Percentiles rank a stretch among this genome's conserved stretches.
Evolutionary conservation across 345 rosid species (phyloP).

Genomic region (Schrenkiella parvula): DNA sequence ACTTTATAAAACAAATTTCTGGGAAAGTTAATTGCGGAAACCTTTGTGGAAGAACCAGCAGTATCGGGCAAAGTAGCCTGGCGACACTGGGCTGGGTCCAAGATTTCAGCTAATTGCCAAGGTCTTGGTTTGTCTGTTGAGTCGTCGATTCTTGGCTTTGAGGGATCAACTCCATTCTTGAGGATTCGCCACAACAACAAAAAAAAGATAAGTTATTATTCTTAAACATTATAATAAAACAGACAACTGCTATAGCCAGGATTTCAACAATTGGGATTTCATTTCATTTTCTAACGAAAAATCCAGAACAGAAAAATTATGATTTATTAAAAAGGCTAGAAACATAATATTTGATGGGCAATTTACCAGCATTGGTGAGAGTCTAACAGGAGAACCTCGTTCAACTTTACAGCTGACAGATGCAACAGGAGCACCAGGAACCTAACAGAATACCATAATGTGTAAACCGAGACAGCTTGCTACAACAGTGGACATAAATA

Average conservation of each 20-base stretch:
- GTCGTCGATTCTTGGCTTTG: constrained; percentile 69
- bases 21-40: constrained; percentile 22
- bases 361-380: constrained; percentile 58
- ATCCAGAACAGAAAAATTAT: neutral
- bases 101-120: constrained; percentile 73
- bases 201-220: neutral
- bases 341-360: neutral
- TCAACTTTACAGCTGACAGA: constrained; percentile 69
- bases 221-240: neutral
- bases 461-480: constrained; percentile 1
- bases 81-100: constrained; percentile 57
- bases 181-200: neutral
- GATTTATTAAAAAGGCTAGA: neutral
- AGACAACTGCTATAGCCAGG: neutral
- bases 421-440: constrained; percentile 51
- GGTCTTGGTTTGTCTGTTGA: constrained; percentile 55
- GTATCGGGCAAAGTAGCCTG: constrained; percentile 57
- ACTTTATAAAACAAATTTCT: neutral
- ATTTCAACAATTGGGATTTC: neutral
- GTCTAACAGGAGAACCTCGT: constrained; percentile 79
- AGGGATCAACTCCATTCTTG: constrained; percentile 78
- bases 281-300: neutral
- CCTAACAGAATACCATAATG: constrained; percentile 40
- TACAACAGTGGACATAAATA: constrained; percentile 5
- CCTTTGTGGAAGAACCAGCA: constrained; percentile 71